Evolutionary conservation across 2,329 filamentous ascomycete species (phyloP), one percentile per base, ranked within the genome.

Genomic region (Sporothrix sp.): DNA sequence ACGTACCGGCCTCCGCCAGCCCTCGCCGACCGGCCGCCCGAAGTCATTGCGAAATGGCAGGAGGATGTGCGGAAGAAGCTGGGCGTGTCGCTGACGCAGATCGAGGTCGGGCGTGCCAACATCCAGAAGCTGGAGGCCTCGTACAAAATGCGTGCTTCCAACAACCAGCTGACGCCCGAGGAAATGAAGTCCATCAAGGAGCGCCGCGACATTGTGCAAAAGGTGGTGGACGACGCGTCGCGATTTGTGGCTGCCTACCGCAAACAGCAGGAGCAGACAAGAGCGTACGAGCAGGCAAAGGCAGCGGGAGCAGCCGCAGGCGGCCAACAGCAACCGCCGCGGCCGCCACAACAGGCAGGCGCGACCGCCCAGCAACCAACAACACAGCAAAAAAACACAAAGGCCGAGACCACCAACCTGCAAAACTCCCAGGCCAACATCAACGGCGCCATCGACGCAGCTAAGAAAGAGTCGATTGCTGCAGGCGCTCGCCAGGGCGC

Each of bases 21-120:
- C n/a, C 48, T 75, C 0, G 59, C 63, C 0, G 68, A 72, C 14
- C 72, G 71, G 52, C 64, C 67, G 3, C 64, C 66, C 0, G 68
- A 73, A n/a, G 65, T 68, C 4, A 65, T 67, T 2, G 55, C 60
- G 0, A 74, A 74, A 54, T 78, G 73, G 72, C 59, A 72, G 2
- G 65, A 70, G 7, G 71, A 76, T 1, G 64, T 70, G 28, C 75
- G 71, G 57, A 62, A 66, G 0, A 68, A 67, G 49, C 77, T 79
- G 52, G 64, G 66, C 0, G 65, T 71, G 35, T 74, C 72, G 0
- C 60, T 80, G 6, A 63, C 71, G 55, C 66, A 69, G 2, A 77
- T 79, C 67, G 75, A 79, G 33, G 64, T 57, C 9, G 64, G 67
- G 3, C 68, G 71, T 10, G 59, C 56, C n/a, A 66, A 68, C 42